Base-by-base conservation (phyloP, 164 flowering plant genomes). In the Stephania cephalantha region DNA sequence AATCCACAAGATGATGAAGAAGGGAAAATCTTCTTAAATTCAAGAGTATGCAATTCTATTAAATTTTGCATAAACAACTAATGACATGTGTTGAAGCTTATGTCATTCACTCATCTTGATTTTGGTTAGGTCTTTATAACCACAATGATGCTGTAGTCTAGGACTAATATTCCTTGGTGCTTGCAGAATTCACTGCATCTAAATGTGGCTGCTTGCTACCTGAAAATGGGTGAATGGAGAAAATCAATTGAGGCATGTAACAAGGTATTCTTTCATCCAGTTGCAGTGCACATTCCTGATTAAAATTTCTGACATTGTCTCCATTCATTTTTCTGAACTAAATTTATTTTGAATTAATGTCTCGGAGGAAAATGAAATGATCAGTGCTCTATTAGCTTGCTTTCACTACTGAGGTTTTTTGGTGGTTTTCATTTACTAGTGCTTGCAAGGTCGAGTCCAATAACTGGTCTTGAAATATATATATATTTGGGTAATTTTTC, bases 1-100 rank as follows among this genome's bases (percentile, higher is more conserved):
- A 89, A 92, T 85, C 99, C 99, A 22, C 98, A 90, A 79, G 93
- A 90, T 83, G 98, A 96, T 45, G 97, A 91, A 71, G 99, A 94
- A 80, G 98, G 98, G 71, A 96, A 93, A 79, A 89, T 86, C 75
- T 96, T 92, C 80, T 71, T 79, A 46, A 84, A 89, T 75, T 81
- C 91, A 61, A 88, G 99, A 78, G 99, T 95, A 87, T 78, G 31
- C 48, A 9, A 63, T 46, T 75, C 13, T 29, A 15, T 58, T 46
- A 78, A 7, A 35, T 58, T 46, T 1, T 48, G 17, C 25, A 25
- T 13, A 9, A 35, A 71, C 11, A 42, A 63, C 52, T 53, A 5
- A 22, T 42, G 30, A n/a, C 8, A 50, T 46, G 9, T 18, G 22
- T 70, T 44, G 42, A 71, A 53, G 25, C 44, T 50, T 50, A 15